Evolutionary conservation across 345 rosid species (phyloP), one percentile per base, ranked within the genome.

Genomic region (Firmiana major): DNA sequence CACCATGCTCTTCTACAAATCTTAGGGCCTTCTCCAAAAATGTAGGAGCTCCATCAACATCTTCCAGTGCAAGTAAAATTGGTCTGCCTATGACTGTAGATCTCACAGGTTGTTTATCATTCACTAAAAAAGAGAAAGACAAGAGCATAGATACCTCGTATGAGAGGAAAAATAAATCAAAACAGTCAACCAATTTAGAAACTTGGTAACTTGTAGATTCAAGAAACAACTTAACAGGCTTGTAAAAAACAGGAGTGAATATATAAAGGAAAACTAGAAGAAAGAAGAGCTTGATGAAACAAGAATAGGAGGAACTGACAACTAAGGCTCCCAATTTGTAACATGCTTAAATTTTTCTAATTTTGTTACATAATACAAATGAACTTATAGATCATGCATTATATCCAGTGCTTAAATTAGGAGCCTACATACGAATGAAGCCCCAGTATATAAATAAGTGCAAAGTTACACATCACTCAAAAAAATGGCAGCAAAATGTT

Each of bases 11-110:
- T 88, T 97, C 99, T 68, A 97, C 86, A 83, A 89, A 97, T 79
- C 88, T 87, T 75, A 97, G 97, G 76, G 98, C 94, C 85, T 97
- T 97, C 83, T 97, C 98, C 90, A 97, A 85, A 86, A 97, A 97
- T 48, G 99, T 94, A 45, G 99, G 99, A 87, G 92, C 75, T 78
- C 98, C 99, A 79, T 97, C 99, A 77, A 90, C 94, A 85, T 97
- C 98, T 88, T 97, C 98, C 59, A 97, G 78, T 67, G 99, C 99
- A 80, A 92, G 94, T 80, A 97, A 88, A 81, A 94, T 81, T 43
- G 98, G 98, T 80, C 92, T 88, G 79, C 97, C 95, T 57, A 89
- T 34, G 75, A 94, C 90, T 12, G 87, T 75, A 71, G 92, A 81
- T 81, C 83, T 87, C 74, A 81, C 38, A 77, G 88, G 85, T 79